Evolutionary conservation across 2,329 filamentous ascomycete genomes (phyloP).

Genomic region (Ascochyta pisi): DNA sequence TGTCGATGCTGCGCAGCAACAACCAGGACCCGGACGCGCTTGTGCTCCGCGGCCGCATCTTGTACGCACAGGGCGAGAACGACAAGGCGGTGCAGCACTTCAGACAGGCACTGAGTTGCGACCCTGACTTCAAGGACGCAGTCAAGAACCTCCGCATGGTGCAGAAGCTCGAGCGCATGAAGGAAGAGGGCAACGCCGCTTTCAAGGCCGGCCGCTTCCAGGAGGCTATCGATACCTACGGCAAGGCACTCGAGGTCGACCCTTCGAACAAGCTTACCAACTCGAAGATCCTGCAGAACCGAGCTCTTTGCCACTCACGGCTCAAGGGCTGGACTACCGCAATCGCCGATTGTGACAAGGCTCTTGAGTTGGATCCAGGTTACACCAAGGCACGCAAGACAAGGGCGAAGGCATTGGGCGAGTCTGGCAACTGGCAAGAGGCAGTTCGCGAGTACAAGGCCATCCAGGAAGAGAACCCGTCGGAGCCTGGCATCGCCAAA

Average conservation of each 20-base stretch:
- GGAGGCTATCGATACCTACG: slow-evolving; percentile 84
- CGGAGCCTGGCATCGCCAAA: slow-evolving; percentile 79
- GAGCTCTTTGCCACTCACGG: slow-evolving; percentile 82
- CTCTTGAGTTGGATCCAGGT: slow-evolving; percentile 78
- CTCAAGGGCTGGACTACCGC: slow-evolving; percentile 84
- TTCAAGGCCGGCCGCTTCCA: slow-evolving; percentile 87
- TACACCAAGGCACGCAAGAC: slow-evolving; percentile 94
- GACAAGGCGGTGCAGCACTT: slow-evolving; percentile 94
- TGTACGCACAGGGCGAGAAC: slow-evolving; percentile 93
- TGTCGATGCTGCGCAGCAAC: slow-evolving; percentile 84
- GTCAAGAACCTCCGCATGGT: slow-evolving; percentile 89
- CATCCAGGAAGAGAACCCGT: slow-evolving; percentile 81
- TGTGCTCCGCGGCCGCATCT: slow-evolving; percentile 82
- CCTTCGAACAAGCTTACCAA: slow-evolving; percentile 90
- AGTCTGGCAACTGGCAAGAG: slow-evolving; percentile 89
- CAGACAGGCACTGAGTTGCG: slow-evolving; percentile 84
- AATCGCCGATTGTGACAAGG: slow-evolving; percentile 84
- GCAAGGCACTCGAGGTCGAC: slow-evolving; percentile 82
- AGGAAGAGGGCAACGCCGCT: slow-evolving; percentile 87
- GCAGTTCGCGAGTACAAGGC: slow-evolving; percentile 88
- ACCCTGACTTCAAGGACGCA: slow-evolving; percentile 89
- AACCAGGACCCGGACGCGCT: slow-evolving; percentile 92
- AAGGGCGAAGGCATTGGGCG: slow-evolving; percentile 86
- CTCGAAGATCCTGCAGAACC: slow-evolving; percentile 92
- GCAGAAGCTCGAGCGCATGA: slow-evolving; percentile 90